Evolutionary conservation across 805 yeast genomes (phyloP).

Genomic region (Yamadazyma laniorum): DNA sequence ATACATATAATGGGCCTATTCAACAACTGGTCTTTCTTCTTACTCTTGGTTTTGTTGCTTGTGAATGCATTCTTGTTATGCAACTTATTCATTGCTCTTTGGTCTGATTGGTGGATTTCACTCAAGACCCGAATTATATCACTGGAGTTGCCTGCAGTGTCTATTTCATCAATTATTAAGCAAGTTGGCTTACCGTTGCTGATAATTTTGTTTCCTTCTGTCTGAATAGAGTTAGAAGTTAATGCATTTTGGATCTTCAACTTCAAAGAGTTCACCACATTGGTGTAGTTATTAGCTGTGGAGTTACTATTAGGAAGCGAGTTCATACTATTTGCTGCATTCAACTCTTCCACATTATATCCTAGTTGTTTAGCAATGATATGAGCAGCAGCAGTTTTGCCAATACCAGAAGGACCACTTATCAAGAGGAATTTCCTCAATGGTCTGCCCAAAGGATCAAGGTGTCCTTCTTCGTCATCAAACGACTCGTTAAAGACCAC

Average conservation of each 20-base stretch:
- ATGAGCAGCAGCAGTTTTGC: conserved; percentile 88
- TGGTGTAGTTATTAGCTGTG: conserved; percentile 12
- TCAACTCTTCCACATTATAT: conserved; percentile 76
- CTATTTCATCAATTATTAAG: conserved; percentile 85
- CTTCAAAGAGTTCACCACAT: conserved; percentile 30
- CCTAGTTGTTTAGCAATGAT: conserved; percentile 80
- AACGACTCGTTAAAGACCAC: conserved; percentile 29
- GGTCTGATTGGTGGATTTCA: conserved; percentile 62
- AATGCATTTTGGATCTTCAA: conserved; percentile 52
- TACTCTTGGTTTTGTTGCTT: conserved; percentile 17
- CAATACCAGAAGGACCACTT: conserved; percentile 92
- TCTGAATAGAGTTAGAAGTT: conserved; percentile 54
- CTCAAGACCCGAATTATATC: conserved; percentile 47
- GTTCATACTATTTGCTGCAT: conserved; percentile 58
- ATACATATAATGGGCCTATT: conserved; percentile 87
- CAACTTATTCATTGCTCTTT: conserved; percentile 37
- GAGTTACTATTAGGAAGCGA: conserved; percentile 22
- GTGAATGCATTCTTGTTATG: conserved; percentile 12
- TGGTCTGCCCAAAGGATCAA: conserved; percentile 36
- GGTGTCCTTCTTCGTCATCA: conserved; percentile 9
- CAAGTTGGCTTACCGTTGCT: conserved; percentile 60
- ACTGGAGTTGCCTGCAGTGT: conserved; percentile 39
- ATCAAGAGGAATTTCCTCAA: conserved; percentile 63
- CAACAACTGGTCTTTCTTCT: conserved; percentile 40
- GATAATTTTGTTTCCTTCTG: conserved; percentile 43